Conservation (phyloP, 176 grass and related monocot species). For the Triticum timopheevii region DNA sequence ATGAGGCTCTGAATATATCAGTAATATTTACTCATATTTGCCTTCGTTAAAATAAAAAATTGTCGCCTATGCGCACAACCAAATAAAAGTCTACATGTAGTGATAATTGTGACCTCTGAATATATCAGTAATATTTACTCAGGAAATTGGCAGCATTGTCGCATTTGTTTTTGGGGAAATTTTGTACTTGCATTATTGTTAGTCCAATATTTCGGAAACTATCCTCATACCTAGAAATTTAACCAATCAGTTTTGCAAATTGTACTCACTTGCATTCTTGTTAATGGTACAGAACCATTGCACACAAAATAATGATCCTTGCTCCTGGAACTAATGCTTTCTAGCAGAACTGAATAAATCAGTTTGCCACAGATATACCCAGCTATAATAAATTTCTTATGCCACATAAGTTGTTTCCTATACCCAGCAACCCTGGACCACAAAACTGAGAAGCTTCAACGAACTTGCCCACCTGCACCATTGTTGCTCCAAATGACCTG, state of each 20-base stretch:
- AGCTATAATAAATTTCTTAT: neutral
- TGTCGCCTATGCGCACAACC: neutral
- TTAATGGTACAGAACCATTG: neutral
- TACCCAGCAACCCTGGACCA: neutral
- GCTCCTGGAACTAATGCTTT: neutral
- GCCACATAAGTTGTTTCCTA: neutral
- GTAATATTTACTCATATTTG: no score
- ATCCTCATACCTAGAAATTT: neutral
- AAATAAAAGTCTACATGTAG: neutral
- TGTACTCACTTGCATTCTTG: no score
- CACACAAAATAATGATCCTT: neutral
- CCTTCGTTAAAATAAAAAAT: neutral
- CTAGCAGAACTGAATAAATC: neutral
- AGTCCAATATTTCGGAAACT: neutral
- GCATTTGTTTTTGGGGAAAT: neutral
- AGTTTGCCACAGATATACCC: neutral
- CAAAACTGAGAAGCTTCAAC: conserved; percentile 27
- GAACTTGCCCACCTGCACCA: conserved; percentile 12
- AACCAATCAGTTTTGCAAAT: no score
- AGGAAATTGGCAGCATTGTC: neutral
- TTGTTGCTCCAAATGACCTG: neutral
- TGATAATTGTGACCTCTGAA: neutral
- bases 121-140: neutral
- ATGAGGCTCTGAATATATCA: no score
- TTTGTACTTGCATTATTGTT: neutral